A percentile compares a stretch with the other conserved stretches of the same genome.
These are phyloP conservation scores for Vitis hybrid DNA, from an alignment of 177 flowering plant species.

Conservation along the genomic window DNA sequence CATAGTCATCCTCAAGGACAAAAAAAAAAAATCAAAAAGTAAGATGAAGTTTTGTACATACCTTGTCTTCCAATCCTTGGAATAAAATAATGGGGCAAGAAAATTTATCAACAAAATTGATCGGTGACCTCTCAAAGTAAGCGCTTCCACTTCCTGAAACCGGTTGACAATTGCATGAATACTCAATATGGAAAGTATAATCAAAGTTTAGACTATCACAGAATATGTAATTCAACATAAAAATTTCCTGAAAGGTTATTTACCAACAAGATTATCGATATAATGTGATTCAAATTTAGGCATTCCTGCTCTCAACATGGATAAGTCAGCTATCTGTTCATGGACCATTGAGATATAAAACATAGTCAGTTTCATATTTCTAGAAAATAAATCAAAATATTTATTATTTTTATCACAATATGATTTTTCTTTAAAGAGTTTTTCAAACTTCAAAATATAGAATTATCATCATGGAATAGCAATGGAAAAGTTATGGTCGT, in stretches of 20 bases:
- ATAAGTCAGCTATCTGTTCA: conserved; percentile 82
- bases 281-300: conserved; percentile 92
- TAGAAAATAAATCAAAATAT: background rate
- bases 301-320: conserved; percentile 61
- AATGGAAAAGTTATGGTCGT: background rate
- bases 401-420: background rate
- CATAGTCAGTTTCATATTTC: background rate
- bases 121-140: conserved; percentile 80
- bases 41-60: conserved; percentile 20
- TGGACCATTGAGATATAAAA: background rate
- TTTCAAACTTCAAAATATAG: background rate
- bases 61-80: conserved; percentile 98
- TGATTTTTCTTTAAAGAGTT: background rate
- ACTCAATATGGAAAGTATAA: background rate
- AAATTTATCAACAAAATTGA: conserved; percentile 80
- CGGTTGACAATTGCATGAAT: conserved; percentile 5
- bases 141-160: conserved; percentile 72
- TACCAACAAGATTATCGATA: conserved; percentile 83
- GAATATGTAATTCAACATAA: background rate
- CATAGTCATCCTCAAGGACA: no score
- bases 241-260: conserved; percentile 1
- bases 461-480: background rate
- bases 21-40: background rate
- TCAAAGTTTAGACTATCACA: background rate
- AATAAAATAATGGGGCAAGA: conserved; percentile 93